Base-by-base conservation (phyloP, 2,329 filamentous ascomycete species). In the Phaeoacremonium minimum region DNA sequence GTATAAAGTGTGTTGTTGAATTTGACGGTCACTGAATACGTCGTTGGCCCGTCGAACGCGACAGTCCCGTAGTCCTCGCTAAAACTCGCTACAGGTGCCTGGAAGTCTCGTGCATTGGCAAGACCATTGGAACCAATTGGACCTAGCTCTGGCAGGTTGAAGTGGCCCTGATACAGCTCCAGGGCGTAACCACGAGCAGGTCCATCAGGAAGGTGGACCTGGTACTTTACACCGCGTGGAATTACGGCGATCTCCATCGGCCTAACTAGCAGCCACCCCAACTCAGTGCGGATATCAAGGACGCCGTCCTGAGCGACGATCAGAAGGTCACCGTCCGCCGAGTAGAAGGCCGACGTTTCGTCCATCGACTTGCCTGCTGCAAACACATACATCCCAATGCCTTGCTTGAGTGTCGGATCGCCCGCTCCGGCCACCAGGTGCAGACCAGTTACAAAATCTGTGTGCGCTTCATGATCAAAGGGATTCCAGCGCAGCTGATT, bases 401-500 rank as follows among this genome's bases (percentile, higher is more conserved):
- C 89, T 14, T 76, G 69, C 63, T 95, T 95, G 57, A 84, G 73
- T 0, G 83, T 83, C 0, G 87, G 81, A 49, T 93, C 85, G 13
- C 89, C 89, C 0, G 87, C 79, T 4, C 87, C 87, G 3, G 85
- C 87, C 9, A 95, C 71, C 15, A 90, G 70, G 41, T 84, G 79
- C 45, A 91, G 61, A 2, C 72, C 71, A 6, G 64, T 63, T 29
- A 78, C 65, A 37, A 79, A 81, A 44, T 77, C 69, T 6, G 64
- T 58, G 6, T 58, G 44, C 15, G 57, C 71, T 44, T 87, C 80
- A 33, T 87, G 63, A 48, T 88, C 81, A 54, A 88, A 87, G 3
- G 69, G 82, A 46, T 85, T 80, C 87, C 87, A 93, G 46, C 85
- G 77, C 18, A 91, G 69, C 59, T 91, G 85, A 53, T 90, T 89